Percentiles rank a stretch among this genome's conserved stretches.
Conservation (phyloP, 768 basidiomycete species). For the Macrolepiota dolichaula region DNA sequence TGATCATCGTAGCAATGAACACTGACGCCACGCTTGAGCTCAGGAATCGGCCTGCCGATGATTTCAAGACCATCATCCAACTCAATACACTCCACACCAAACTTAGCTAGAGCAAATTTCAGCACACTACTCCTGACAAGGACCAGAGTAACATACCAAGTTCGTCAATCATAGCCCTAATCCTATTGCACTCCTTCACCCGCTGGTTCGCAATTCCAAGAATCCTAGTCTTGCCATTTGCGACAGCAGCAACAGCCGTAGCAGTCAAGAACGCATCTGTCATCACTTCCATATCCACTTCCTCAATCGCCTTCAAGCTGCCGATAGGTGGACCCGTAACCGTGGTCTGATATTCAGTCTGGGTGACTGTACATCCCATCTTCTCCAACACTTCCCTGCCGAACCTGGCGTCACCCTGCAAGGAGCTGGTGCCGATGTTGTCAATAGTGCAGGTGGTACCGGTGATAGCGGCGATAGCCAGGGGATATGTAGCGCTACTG, state of each 20-base stretch:
- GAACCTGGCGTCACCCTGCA: conserved; percentile 98
- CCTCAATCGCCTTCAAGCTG: conserved; percentile 75
- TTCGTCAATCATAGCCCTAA: conserved; percentile 94
- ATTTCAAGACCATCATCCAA: conserved; percentile 91
- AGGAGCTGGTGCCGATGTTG: conserved; percentile 85
- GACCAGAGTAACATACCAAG: conserved; percentile 56
- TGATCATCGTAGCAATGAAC: conserved; percentile 98
- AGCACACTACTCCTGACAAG: neutral
- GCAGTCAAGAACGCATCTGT: conserved; percentile 99
- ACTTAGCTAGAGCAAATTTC: conserved; percentile 66
- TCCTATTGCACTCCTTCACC: conserved; percentile 98
- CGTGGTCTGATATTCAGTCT: conserved; percentile 86
- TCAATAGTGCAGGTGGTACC: conserved; percentile 93
- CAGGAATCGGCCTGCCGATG: conserved; percentile 65
- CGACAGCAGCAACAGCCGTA: conserved; percentile 85
- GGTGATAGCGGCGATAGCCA: conserved; percentile 95
- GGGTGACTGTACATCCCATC: conserved; percentile 92
- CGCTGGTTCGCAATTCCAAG: conserved; percentile 96
- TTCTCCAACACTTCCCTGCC: conserved; percentile 89
- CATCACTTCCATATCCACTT: conserved; percentile 99
- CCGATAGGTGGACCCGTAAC: conserved; percentile 88
- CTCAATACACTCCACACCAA: conserved; percentile 90
- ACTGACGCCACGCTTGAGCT: conserved; percentile 67
- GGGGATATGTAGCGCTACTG: conserved; percentile 92
- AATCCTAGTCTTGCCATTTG: conserved; percentile 72